Evolutionary conservation across 768 basidiomycete genomes (phyloP), one percentile per base, ranked within the genome.

Genomic region (Amanita pseudoporphyria): DNA sequence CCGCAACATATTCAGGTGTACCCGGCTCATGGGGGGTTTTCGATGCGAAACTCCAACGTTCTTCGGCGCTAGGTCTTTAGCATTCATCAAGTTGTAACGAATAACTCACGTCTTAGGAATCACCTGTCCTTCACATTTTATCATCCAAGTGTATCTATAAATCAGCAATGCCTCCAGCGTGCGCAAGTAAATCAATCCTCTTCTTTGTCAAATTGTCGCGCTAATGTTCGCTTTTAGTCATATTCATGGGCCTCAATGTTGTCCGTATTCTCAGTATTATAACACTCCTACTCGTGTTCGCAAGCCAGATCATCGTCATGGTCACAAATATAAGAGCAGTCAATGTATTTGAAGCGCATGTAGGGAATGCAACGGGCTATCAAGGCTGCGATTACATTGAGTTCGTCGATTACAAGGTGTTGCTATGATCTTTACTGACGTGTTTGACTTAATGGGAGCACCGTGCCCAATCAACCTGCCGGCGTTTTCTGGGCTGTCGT

Each of bases 401-500:
- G 80, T 89, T 62, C 52, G 79, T 64, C 42, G 12, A 39, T 12
- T 2, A 9, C 18, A 13, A 28, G 9, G 9, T 10, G 9, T 35
- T 45, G 14, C 46, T 19, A 19, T 28, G 10, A 22, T 45, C 16
- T 32, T 12, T 18, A 9, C 33, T 9, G 41, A 35, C 39, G 43
- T 30, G 9, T 18, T 14, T 43, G 12, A 37, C 13, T 10, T 52
- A 79, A 73, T 58, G 78, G 83, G 47, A 87, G 83, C 64, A 89
- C 90, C 0, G 87, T 96, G n/a, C 92, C 92, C 2, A 90, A 92
- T 66, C 92, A 95, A 64, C 72, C 90, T 40, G 93, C 89, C 6
- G 93, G 93, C 22, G 79, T 82, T 19, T 95, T 96, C 67, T 96
- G 91, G 88, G 84, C 89, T 2, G 79, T 93, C 39, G 73, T 93